Base-by-base conservation (phyloP, 129 eudicot genomes). In the Mikania micrantha region DNA sequence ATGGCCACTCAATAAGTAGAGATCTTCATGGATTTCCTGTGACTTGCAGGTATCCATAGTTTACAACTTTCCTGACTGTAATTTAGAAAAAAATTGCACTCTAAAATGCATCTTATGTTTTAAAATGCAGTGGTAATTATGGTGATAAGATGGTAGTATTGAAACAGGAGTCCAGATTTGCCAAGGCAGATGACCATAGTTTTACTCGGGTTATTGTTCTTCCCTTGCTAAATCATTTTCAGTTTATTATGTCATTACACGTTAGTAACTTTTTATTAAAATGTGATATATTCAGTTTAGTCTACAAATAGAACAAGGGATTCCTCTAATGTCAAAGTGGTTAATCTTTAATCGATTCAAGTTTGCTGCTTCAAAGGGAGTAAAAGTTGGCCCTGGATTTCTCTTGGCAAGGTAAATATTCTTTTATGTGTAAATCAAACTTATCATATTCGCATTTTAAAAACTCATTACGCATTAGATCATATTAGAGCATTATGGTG, bases 241-340 rank as follows among this genome's bases (percentile, higher is more conserved):
- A 4, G 9, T n/a, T n/a, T 70, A 16, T 28, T 5, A 20, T 72
- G 36, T 16, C 52, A 47, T 13, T n/a, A n/a, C n/a, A n/a, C n/a
- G n/a, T n/a, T 58, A 27, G 56, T 75, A 10, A 19, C 17, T 25
- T n/a, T 40, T 22, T 65, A n/a, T n/a, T 13, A 11, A 32, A 24
- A 67, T 17, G 11, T 67, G 60, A 40, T 76, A 5, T 70, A 20
- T 88, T 58, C 87, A 93, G 99, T 83, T 86, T 70, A 86, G 79
- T 75, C 31, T 89, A 79, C 99, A 89, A 74, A 93, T 93, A 65
- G 99, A 93, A 75, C 96, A 93, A 84, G 99, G 99, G 63, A 67
- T 93, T 65, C 99, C 96, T 10, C 82, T 93, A 71, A 72, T 89
- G 60, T 80, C 95, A 20, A 89, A 83, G 80, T 93, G 96, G 99